Evolutionary conservation across 495 filamentous ascomycete species (phyloP).

Genomic region (Echria macrotheca): DNA sequence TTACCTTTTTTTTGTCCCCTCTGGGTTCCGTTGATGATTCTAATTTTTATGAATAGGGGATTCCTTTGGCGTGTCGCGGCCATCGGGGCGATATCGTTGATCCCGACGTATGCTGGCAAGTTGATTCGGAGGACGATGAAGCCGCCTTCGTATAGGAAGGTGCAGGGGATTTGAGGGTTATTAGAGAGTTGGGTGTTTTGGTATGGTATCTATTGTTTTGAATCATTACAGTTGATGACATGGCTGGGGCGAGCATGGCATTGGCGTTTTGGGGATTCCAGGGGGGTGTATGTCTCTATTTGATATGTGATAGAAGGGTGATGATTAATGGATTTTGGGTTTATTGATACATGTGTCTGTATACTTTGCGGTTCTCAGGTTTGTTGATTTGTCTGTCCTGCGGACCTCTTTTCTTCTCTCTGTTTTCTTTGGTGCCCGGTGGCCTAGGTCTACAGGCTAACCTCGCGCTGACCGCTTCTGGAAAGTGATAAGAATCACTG

Average conservation of each 20-base stretch:
- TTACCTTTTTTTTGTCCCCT: slow-evolving; percentile 16
- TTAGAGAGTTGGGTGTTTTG: slow-evolving; percentile 12
- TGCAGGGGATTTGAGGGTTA: slow-evolving; percentile 54
- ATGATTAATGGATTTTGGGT: not conserved
- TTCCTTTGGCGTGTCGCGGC: slow-evolving; percentile 87
- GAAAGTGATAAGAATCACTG: too few relatives aligned
- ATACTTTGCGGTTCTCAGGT: too few relatives aligned
- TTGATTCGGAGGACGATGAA: slow-evolving; percentile 74
- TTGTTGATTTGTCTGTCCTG: too few relatives aligned
- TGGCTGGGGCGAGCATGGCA: not conserved
- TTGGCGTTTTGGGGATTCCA: too few relatives aligned
- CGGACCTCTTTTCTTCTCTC: too few relatives aligned
- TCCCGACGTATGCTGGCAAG: slow-evolving; percentile 86
- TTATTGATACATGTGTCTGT: not conserved
- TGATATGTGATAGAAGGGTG: not conserved
- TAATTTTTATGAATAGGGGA: slow-evolving; percentile 52
- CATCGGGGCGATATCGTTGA: slow-evolving; percentile 68
- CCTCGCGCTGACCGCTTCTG: too few relatives aligned
- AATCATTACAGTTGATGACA: not conserved
- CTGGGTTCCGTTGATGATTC: too few relatives aligned
- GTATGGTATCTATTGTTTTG: slow-evolving; percentile 2
- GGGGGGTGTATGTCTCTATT: too few relatives aligned
- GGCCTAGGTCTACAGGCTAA: too few relatives aligned
- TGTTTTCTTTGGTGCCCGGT: too few relatives aligned
- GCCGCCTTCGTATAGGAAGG: slow-evolving; percentile 94